A percentile compares a stretch with the other conserved stretches of the same genome.
phyloP scores from a whole-genome alignment of 1,284 basidiomycete genomes.

The Amanita bisporigera region DNA sequence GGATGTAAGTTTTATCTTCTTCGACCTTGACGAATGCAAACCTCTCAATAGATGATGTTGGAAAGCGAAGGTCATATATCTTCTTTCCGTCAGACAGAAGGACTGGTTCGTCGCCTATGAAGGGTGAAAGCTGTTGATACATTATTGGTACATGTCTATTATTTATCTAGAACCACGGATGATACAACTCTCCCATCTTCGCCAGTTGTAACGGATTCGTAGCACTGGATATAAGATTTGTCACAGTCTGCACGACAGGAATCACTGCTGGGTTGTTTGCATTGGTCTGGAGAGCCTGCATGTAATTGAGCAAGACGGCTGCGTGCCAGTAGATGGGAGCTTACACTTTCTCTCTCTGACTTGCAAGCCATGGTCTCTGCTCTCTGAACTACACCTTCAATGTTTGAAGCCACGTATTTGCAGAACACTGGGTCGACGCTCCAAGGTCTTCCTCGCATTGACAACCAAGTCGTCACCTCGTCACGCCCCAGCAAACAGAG shows the following conservation, averaged over 20 bases:
- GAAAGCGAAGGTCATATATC: constrained; percentile 81
- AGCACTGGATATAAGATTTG: constrained; percentile 80
- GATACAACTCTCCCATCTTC: constrained; percentile 81
- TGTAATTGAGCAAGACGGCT: too few relatives aligned
- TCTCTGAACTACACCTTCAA: constrained; percentile 83
- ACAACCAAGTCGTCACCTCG: constrained; percentile 84
- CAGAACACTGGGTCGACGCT: constrained; percentile 68
- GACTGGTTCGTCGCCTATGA: constrained; percentile 50
- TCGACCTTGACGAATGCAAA: constrained; percentile 14
- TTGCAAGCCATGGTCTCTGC: constrained; percentile 89
- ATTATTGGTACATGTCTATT: background rate
- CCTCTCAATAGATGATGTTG: constrained; percentile 74
- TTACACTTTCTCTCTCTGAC: constrained; percentile 78
- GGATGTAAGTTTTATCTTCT: constrained; percentile 59
- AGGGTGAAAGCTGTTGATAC: background rate
- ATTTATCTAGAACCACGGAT: constrained; percentile 77
- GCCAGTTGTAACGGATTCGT: constrained; percentile 79
- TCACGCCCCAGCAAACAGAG: constrained; percentile 92
- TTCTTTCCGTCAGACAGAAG: constrained; percentile 78
- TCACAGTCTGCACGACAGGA: constrained; percentile 83
- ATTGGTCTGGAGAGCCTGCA: constrained; percentile 41
- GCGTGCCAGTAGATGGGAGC: constrained; percentile 21
- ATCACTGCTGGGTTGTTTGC: constrained; percentile 41
- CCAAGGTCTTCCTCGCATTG: constrained; percentile 55
- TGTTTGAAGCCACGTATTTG: constrained; percentile 72